phyloP scores from a whole-genome alignment of 164 flowering plant species.

The Vitis vinifera region DNA sequence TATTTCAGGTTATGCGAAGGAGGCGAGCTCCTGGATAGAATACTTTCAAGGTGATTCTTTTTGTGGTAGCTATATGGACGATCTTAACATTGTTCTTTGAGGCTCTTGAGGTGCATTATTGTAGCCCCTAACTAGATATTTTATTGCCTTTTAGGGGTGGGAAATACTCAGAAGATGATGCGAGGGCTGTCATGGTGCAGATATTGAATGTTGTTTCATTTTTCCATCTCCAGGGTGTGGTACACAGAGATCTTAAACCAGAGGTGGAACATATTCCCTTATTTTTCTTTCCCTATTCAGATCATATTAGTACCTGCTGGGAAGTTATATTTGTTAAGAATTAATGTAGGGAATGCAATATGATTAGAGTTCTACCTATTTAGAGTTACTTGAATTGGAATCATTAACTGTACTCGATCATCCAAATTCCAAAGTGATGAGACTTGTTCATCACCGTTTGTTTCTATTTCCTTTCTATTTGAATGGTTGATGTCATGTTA shows the following conservation, averaged over 20 bases:
- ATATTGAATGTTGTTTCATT: constrained; percentile 79
- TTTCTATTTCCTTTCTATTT: too few relatives aligned
- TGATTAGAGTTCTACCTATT: background rate
- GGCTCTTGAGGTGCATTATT: background rate
- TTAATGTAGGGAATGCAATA: too few relatives aligned
- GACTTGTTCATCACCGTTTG: too few relatives aligned
- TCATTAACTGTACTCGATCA: background rate
- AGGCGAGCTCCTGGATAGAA: constrained; percentile 96
- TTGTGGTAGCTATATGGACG: background rate
- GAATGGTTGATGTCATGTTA: too few relatives aligned
- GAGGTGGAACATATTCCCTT: constrained; percentile 52
- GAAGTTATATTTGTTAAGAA: background rate
- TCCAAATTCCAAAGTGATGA: background rate
- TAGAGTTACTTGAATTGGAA: background rate
- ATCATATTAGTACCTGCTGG: background rate
- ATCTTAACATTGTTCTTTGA: background rate
- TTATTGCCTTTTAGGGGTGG: constrained; percentile 61
- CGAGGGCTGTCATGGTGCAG: constrained; percentile 81
- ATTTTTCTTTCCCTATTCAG: background rate
- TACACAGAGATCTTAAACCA: constrained; percentile 96
- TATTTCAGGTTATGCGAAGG: constrained; percentile 90
- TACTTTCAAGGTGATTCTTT: constrained; percentile 73
- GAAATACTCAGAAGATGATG: constrained; percentile 90
- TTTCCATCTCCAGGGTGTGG: constrained; percentile 96
- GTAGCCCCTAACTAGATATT: constrained; percentile 12